These are phyloP conservation scores for Fusarium sororula DNA, from an alignment of 2,329 filamentous ascomycete genomes.

Conservation along the genomic window DNA sequence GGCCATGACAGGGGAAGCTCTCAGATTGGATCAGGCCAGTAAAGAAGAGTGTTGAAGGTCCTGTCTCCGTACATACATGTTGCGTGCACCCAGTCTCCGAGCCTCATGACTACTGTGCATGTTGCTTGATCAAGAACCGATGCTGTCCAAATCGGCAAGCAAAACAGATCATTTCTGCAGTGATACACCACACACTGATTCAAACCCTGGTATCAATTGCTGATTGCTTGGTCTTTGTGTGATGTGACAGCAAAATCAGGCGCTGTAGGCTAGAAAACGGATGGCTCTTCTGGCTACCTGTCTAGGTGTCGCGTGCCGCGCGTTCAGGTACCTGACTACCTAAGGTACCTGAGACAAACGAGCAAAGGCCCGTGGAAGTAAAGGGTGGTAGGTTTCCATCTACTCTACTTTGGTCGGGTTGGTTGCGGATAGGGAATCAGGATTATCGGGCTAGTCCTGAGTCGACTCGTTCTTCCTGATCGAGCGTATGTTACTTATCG, in stretches of 20 bases:
- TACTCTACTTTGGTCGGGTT: background rate
- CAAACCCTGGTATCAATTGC: background rate
- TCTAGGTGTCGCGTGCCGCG: conserved; percentile 31
- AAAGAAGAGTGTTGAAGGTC: background rate
- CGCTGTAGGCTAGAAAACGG: background rate
- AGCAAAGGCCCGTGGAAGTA: background rate
- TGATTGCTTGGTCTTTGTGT: background rate
- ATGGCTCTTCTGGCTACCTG: background rate
- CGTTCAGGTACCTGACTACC: conserved; percentile 26
- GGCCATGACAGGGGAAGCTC: conserved; percentile 9
- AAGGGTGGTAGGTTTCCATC: background rate
- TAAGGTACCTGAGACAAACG: conserved; percentile 1
- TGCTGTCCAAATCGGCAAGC: background rate
- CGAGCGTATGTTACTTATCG: background rate
- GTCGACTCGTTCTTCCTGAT: background rate
- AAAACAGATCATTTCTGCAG: background rate
- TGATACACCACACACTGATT: background rate
- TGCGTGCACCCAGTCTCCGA: background rate
- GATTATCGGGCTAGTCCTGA: background rate
- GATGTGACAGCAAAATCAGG: background rate
- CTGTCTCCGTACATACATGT: background rate
- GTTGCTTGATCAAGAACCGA: background rate
- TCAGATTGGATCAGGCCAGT: background rate
- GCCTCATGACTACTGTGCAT: background rate
- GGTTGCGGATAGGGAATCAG: background rate